Percentiles rank a stretch among this genome's conserved stretches.
These are phyloP conservation scores for Diaporthe destruens DNA, from an alignment of 2,329 filamentous ascomycete genomes.

Conservation along the genomic window DNA sequence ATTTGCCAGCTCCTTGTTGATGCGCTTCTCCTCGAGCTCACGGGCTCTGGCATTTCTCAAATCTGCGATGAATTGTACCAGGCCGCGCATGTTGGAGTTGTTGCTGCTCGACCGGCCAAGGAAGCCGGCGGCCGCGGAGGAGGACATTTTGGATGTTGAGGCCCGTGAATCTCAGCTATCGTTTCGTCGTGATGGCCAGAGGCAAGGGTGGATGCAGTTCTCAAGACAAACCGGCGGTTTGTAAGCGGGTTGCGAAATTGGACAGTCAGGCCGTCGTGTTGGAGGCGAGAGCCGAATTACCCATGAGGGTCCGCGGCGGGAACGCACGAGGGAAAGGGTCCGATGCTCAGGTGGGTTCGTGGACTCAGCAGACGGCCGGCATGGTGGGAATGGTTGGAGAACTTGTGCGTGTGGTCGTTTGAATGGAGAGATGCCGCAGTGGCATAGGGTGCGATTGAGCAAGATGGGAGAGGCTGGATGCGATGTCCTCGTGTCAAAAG, in stretches of 20 bases:
- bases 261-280: conserved; percentile 39
- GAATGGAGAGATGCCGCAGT: not conserved
- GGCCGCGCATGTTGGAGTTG: conserved; percentile 79
- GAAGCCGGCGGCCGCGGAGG: conserved; percentile 68
- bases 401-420: not conserved
- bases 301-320: conserved; percentile 39
- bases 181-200: conserved; percentile 19
- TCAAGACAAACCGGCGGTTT: not conserved
- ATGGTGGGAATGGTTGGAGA: conserved; percentile 28
- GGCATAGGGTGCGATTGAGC: conserved; percentile 22
- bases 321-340: conserved; percentile 4
- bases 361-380: conserved; percentile 32
- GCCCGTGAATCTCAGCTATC: not conserved
- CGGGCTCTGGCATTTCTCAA: conserved; percentile 93
- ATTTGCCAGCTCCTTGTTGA: conserved; percentile 99
- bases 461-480: conserved; percentile 10
- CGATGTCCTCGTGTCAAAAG: conserved; percentile 40
- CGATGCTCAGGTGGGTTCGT: conserved; percentile 8
- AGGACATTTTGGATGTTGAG: conserved; percentile 60
- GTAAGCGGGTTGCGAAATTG: not conserved
- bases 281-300: conserved; percentile 37
- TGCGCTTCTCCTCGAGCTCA: conserved; percentile 97
- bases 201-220: not conserved
- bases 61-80: conserved; percentile 99
- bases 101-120: conserved; percentile 74